Percentiles rank a stretch among this genome's conserved stretches.
Conservation (phyloP, 2,329 filamentous ascomycete species). For the Pseudocercospora pini-densiflorae region DNA sequence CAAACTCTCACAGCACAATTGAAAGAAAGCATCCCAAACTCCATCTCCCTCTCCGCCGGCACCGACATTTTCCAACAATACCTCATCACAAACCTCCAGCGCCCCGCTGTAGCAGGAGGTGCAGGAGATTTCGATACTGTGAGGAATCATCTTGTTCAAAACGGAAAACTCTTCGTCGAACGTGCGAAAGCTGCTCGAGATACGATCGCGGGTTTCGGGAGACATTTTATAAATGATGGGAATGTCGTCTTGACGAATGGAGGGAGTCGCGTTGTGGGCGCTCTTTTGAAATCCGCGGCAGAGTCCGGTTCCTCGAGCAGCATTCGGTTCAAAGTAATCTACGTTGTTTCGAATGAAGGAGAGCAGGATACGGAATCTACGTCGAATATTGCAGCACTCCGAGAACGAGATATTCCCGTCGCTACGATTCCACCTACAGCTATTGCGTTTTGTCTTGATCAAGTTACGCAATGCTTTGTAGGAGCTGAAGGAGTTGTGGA, state of each 20-base stretch:
- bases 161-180: conserved; percentile 83
- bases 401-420: conserved; percentile 77
- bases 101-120: conserved; percentile 49
- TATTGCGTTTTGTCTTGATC: conserved; percentile 77
- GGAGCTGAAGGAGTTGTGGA: conserved; percentile 85
- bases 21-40: conserved; percentile 80
- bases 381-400: conserved; percentile 71
- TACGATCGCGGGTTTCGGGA: conserved; percentile 79
- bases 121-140: conserved; percentile 79
- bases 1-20: conserved; percentile 76
- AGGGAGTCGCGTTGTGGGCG: conserved; percentile 80
- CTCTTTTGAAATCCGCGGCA: conserved; percentile 74
- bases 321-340: conserved; percentile 81
- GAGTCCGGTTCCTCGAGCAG: conserved; percentile 56
- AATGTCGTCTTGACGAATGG: conserved; percentile 88
- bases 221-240: conserved; percentile 77
- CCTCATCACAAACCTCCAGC: conserved; percentile 73
- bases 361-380: conserved; percentile 65
- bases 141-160: conserved; percentile 79
- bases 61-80: conserved; percentile 96
- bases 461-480: conserved; percentile 71
- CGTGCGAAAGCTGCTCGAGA: conserved; percentile 84
- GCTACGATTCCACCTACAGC: conserved; percentile 78
- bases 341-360: conserved; percentile 50
- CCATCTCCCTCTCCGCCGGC: conserved; percentile 88